phyloP scores from a whole-genome alignment of 2,329 filamentous ascomycete genomes.

The Aspergillus pseudonomiae region DNA sequence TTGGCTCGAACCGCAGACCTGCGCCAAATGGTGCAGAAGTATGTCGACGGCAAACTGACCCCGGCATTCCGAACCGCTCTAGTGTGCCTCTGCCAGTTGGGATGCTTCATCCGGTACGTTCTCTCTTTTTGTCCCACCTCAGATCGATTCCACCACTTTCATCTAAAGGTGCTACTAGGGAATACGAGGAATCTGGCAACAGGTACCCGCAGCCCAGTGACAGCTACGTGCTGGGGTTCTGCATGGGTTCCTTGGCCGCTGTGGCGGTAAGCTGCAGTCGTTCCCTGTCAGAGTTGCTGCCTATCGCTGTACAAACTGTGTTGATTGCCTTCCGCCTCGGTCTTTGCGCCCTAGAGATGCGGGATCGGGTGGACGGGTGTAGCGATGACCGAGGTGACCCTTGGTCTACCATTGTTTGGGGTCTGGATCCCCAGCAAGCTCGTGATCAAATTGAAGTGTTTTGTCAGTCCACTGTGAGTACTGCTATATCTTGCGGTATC shows the following conservation, averaged over 20 bases:
- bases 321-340: constrained; percentile 39
- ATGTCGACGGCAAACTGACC: constrained; percentile 3
- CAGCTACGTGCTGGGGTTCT: no score
- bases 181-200: no score
- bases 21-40: constrained; percentile 11
- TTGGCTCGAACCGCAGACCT: constrained; percentile 11
- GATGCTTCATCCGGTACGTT: constrained; percentile 12
- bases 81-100: constrained; percentile 15
- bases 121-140: background rate
- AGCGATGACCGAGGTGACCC: background rate
- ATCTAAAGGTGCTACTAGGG: no score
- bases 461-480: no score
- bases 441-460: no score
- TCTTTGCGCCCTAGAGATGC: constrained; percentile 8
- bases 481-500: no score
- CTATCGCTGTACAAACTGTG: constrained; percentile 39
- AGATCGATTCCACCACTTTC: no score
- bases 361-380: constrained; percentile 4
- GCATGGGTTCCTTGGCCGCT: constrained; percentile 20
- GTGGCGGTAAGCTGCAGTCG: constrained; percentile 34
- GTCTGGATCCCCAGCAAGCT: no score
- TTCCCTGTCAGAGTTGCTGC: constrained; percentile 36
- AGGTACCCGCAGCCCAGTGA: no score
- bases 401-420: background rate
- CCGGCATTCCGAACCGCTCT: constrained; percentile 13